These are phyloP conservation scores for Xylariales sp. DNA, from an alignment of 2,329 filamentous ascomycete species.

Conservation along the genomic window DNA sequence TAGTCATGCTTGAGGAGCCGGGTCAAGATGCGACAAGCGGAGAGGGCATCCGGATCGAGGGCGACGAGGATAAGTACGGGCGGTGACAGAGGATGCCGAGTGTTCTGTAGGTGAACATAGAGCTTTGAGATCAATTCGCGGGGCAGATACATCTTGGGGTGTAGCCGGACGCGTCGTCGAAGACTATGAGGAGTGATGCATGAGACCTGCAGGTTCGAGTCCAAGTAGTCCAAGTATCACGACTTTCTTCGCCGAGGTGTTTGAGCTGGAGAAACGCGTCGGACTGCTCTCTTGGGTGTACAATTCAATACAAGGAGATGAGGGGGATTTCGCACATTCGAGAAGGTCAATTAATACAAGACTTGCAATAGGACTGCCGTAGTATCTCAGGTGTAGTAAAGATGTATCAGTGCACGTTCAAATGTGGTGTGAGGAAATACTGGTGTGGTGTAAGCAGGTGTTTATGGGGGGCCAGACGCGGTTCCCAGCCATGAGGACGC, in stretches of 20 bases:
- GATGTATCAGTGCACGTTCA: neutral
- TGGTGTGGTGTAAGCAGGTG: neutral
- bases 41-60: constrained; percentile 91
- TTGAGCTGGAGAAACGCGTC: neutral
- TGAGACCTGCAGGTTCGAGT: constrained; percentile 19
- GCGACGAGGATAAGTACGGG: constrained; percentile 89
- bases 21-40: constrained; percentile 90
- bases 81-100: constrained; percentile 83
- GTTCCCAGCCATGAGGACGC: neutral
- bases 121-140: constrained; percentile 83
- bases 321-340: too few species aligned
- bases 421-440: neutral
- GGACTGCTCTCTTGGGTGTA: neutral
- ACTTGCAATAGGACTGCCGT: neutral
- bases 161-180: constrained; percentile 29
- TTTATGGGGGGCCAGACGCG: neutral
- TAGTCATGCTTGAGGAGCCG: constrained; percentile 95
- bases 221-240: neutral
- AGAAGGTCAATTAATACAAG: neutral
- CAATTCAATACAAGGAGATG: neutral
- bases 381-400: neutral
- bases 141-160: constrained; percentile 80
- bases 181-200: constrained; percentile 26
- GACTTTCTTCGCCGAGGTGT: neutral
- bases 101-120: constrained; percentile 82